Base-by-base conservation (phyloP, 1,139 yeast species). In the Geotrichum macrosporum region DNA sequence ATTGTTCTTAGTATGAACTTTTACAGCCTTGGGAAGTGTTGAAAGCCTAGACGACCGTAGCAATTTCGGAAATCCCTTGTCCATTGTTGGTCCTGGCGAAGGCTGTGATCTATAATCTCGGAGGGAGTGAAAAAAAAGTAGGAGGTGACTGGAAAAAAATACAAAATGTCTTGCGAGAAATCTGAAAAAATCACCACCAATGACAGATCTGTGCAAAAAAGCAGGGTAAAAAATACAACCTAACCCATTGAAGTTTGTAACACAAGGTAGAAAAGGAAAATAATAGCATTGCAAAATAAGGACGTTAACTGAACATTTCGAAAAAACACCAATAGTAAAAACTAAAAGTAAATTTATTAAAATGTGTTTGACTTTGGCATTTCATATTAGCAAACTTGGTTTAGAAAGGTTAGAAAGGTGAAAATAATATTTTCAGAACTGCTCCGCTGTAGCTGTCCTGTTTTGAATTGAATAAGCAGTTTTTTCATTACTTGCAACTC, bases 1-100 rank as follows among this genome's bases (percentile, higher is more conserved):
- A 41, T 53, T 61, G 13, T 57, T 48, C 37, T 41, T 50, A 34
- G 38, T 32, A 18, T 35, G 43, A 18, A 38, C 48, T 30, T 50
- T 47, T 19, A 58, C 49, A 9, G 66, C 46, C 52, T 46, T 52
- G 50, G 47, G 37, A 42, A 45, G 48, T 46, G 48, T 53, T 52
- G 52, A 53, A 54, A 41, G 41, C 54, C 69, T 58, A 2, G 71
- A 66, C 35, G 55, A 54, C 48, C 65, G 57, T 50, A 68, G 48
- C 22, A 61, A 37, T 13, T 49, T 39, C 31, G 47, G 29, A 48
- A 56, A 56, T 44, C 44, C 44, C 35, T 40, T 44, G 10, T 35
- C 35, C 40, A 35, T 41, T 27, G 40, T 8, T 27, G n/a, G n/a
- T n/a, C n/a, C n/a, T n/a, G n/a, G n/a, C n/a, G n/a, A n/a, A n/a